A percentile compares a stretch with the other conserved stretches of the same genome.
Evolutionary conservation across 2,329 filamentous ascomycete species (phyloP).

Genomic region (Trichothecium roseum): DNA sequence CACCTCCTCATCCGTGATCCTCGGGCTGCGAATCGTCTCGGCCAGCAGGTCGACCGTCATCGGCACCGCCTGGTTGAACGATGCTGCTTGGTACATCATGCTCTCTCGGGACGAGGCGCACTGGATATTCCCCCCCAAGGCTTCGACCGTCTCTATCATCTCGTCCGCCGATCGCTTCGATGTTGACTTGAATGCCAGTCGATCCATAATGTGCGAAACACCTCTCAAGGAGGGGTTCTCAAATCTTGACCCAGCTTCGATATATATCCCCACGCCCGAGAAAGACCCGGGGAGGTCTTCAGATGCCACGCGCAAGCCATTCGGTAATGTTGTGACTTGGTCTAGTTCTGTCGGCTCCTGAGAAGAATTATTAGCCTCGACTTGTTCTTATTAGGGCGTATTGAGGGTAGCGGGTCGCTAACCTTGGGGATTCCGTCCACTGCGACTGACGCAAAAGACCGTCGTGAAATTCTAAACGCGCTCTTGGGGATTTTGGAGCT

Average conservation of each 20-base stretch:
- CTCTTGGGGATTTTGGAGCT: slow-evolving; percentile 14
- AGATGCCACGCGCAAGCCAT: slow-evolving; percentile 89
- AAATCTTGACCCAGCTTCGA: slow-evolving; percentile 90
- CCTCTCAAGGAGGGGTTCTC: slow-evolving; percentile 78
- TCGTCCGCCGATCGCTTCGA: slow-evolving; percentile 61
- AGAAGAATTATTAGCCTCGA: background rate
- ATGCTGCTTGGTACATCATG: slow-evolving; percentile 97
- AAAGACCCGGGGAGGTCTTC: slow-evolving; percentile 93
- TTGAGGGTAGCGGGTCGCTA: background rate
- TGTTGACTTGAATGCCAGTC: slow-evolving; percentile 89
- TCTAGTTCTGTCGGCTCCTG: slow-evolving; percentile 77
- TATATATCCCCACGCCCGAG: slow-evolving; percentile 87
- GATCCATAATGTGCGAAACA: slow-evolving; percentile 92
- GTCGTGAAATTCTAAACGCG: slow-evolving; percentile 12
- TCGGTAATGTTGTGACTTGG: slow-evolving; percentile 76
- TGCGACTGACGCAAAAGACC: slow-evolving; percentile 20
- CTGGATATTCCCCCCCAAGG: slow-evolving; percentile 88
- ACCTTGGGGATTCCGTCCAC: slow-evolving; percentile 26
- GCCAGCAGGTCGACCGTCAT: slow-evolving; percentile 75
- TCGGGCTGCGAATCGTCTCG: slow-evolving; percentile 82
- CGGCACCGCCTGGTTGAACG: slow-evolving; percentile 87
- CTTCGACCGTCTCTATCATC: slow-evolving; percentile 81
- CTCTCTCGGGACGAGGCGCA: slow-evolving; percentile 92
- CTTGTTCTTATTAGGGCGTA: background rate
- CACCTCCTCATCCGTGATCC: slow-evolving; percentile 80